phyloP scores from a whole-genome alignment of 345 rosid species.

The Xanthoceras sorbifolium region DNA sequence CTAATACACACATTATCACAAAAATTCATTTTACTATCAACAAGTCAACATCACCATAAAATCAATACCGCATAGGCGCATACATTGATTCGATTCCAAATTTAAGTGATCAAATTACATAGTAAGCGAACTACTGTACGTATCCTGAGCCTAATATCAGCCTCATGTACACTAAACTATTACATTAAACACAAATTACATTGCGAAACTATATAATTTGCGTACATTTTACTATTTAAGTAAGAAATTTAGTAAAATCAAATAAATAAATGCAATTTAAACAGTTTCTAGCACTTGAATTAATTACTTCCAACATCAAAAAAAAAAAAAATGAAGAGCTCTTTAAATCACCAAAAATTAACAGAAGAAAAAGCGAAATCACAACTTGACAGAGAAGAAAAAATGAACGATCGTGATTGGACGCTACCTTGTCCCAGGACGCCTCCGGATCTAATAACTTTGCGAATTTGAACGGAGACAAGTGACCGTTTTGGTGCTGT shows the following conservation, averaged over 20 bases:
- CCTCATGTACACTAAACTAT: background rate
- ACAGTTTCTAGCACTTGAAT: background rate
- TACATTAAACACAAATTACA: background rate
- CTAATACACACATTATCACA: background rate
- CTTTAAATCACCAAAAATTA: background rate
- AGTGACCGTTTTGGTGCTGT: conserved; percentile 66
- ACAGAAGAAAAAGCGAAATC: background rate
- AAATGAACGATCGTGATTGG: background rate
- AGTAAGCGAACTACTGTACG: too few relatives aligned
- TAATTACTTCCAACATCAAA: background rate
- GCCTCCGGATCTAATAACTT: conserved; percentile 88
- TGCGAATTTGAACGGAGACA: conserved; percentile 65
- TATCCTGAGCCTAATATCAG: background rate
- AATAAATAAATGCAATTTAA: background rate
- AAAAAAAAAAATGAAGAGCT: too few relatives aligned
- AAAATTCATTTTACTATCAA: background rate
- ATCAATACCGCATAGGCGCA: background rate
- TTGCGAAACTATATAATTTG: background rate
- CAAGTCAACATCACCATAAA: background rate
- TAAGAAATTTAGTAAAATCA: background rate
- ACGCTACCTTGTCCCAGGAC: conserved; percentile 80
- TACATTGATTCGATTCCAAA: background rate
- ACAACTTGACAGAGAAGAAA: background rate
- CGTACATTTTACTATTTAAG: background rate
- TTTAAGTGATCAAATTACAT: background rate